Evolutionary conservation across 2,329 filamentous ascomycete species (phyloP).

Genomic region (Exophiala spinifera): DNA sequence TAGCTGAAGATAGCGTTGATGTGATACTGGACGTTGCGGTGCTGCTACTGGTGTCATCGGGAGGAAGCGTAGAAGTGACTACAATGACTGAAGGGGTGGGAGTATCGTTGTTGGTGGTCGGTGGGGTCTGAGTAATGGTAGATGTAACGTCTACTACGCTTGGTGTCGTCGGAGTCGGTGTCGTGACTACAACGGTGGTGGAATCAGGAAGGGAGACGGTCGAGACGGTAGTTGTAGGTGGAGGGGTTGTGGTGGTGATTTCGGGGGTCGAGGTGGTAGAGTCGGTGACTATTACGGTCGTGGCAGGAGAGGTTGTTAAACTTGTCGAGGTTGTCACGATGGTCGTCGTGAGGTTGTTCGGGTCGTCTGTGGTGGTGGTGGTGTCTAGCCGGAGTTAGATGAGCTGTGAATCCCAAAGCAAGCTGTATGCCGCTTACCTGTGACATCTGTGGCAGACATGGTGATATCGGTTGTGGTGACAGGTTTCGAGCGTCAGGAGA

Average conservation of each 20-base stretch:
- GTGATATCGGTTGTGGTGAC: background rate
- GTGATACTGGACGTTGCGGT: constrained; percentile 21
- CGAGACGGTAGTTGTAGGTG: constrained; percentile 30
- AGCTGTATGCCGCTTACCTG: background rate
- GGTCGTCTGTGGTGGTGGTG: no score
- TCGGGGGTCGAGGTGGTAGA: constrained; percentile 6
- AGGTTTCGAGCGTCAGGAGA: background rate
- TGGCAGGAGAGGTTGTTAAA: constrained; percentile 19
- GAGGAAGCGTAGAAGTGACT: constrained; percentile 31
- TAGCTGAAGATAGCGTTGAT: constrained; percentile 24
- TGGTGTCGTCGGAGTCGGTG: constrained; percentile 25
- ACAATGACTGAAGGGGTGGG: constrained; percentile 27
- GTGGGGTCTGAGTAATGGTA: constrained; percentile 23
- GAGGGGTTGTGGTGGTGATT: constrained; percentile 25
- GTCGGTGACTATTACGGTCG: constrained; percentile 21
- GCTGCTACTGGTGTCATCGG: constrained; percentile 30
- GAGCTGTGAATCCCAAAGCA: no score
- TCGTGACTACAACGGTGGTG: constrained; percentile 19
- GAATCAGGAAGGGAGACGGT: constrained; percentile 25
- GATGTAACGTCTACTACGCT: constrained; percentile 26
- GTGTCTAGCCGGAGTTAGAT: background rate
- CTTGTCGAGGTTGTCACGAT: constrained; percentile 30
- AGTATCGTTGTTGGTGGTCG: constrained; percentile 19
- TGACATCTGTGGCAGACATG: constrained; percentile 13
- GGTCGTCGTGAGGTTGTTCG: constrained; percentile 29